phyloP scores from a whole-genome alignment of 2,329 filamentous ascomycete genomes.

The Fusarium duplospermum region DNA sequence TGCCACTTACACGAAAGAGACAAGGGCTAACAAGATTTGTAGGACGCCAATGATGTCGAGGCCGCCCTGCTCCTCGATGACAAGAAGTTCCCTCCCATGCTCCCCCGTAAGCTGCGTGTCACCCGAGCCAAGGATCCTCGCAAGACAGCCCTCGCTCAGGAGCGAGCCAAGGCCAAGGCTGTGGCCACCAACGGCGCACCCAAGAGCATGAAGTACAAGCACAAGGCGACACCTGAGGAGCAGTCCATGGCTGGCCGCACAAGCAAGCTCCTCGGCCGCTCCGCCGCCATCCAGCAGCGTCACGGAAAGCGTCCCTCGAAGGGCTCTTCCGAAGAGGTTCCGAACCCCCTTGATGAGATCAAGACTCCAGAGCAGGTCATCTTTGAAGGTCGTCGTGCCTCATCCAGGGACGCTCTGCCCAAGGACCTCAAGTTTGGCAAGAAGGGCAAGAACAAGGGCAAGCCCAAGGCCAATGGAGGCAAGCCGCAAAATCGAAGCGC shows the following conservation, averaged over 20 bases:
- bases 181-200: conserved; percentile 52
- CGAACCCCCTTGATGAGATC: conserved; percentile 41
- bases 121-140: conserved; percentile 82
- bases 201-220: conserved; percentile 68
- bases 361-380: conserved; percentile 77
- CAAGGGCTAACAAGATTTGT: conserved; percentile 18
- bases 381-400: conserved; percentile 85
- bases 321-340: conserved; percentile 35
- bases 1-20: background rate
- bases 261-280: conserved; percentile 77
- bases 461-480: conserved; percentile 58
- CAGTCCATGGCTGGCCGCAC: conserved; percentile 80
- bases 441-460: conserved; percentile 60
- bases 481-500: conserved; percentile 54
- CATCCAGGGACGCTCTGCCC: conserved; percentile 71
- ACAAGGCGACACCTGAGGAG: conserved; percentile 77
- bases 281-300: conserved; percentile 66
- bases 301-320: conserved; percentile 42
- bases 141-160: conserved; percentile 65
- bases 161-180: conserved; percentile 46
- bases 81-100: conserved; percentile 93
- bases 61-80: conserved; percentile 88
- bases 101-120: conserved; percentile 89
- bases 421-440: conserved; percentile 71
- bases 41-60: conserved; percentile 89